These are phyloP conservation scores for Sporisorium sorghi DNA, from an alignment of 1,284 basidiomycete genomes.

Conservation along the genomic window DNA sequence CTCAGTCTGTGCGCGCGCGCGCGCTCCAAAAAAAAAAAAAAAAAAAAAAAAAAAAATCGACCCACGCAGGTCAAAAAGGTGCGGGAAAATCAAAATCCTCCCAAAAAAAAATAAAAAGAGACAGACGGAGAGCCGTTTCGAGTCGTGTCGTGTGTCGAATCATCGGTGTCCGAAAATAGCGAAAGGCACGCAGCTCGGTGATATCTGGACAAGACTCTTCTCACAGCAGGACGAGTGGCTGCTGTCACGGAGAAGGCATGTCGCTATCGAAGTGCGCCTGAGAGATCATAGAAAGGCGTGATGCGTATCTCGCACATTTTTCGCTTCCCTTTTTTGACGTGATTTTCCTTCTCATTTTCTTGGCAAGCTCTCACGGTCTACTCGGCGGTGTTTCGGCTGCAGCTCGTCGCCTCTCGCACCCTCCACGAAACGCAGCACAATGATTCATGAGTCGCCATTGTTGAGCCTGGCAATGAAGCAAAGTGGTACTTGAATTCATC, in stretches of 20 bases:
- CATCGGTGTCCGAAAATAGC: constrained; percentile 14
- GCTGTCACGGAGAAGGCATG: no score
- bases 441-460: neutral
- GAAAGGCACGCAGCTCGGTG: neutral
- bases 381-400: neutral
- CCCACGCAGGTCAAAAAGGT: neutral
- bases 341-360: no score
- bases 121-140: no score
- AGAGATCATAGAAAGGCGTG: no score
- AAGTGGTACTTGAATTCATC: neutral
- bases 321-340: constrained; percentile 13
- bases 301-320: neutral
- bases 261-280: no score
- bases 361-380: no score
- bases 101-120: neutral
- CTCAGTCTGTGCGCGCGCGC: neutral
- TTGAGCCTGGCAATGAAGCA: neutral
- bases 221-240: no score
- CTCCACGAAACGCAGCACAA: neutral
- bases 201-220: no score
- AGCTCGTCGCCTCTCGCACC: neutral
- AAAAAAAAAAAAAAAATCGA: neutral
- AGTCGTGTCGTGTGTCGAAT: constrained; percentile 8
- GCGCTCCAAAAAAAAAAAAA: no score
- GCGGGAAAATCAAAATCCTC: neutral